phyloP scores from a whole-genome alignment of 495 filamentous ascomycete genomes.

The Aspergillus conjunctus region DNA sequence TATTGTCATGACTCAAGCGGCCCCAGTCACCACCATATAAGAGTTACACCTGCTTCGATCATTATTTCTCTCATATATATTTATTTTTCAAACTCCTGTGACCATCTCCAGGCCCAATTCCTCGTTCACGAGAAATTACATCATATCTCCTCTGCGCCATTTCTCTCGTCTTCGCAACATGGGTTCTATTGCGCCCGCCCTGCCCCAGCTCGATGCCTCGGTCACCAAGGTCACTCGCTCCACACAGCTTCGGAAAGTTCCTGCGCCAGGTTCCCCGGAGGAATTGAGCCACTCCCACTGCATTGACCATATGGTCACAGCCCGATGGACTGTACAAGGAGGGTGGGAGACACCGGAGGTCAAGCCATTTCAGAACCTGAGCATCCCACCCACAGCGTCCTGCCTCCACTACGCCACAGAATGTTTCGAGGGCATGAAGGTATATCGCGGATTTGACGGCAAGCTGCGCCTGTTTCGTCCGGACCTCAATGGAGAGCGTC shows the following conservation, averaged over 20 bases:
- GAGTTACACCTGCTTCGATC: not conserved
- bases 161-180: constrained; percentile 26
- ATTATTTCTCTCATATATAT: not conserved
- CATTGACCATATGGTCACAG: constrained; percentile 91
- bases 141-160: not conserved
- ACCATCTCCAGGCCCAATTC: not conserved
- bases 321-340: constrained; percentile 60
- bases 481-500: constrained; percentile 71
- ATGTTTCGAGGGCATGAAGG: constrained; percentile 33
- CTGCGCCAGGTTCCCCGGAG: constrained; percentile 57
- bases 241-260: constrained; percentile 67
- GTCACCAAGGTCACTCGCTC: constrained; percentile 69
- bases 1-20: constrained; percentile 19
- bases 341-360: constrained; percentile 83
- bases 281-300: constrained; percentile 58
- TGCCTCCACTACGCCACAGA: constrained; percentile 31
- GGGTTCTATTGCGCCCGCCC: constrained; percentile 38
- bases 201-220: constrained; percentile 68
- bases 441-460: constrained; percentile 29
- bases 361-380: constrained; percentile 76
- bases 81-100: not conserved
- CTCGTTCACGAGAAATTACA: not conserved
- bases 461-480: constrained; percentile 82
- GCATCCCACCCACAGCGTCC: constrained; percentile 82
- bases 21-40: not conserved